A percentile compares a stretch with the other conserved stretches of the same genome.
These are phyloP conservation scores for Raddia distichophylla DNA, from an alignment of 176 grass and related monocot genomes.

Conservation along the genomic window DNA sequence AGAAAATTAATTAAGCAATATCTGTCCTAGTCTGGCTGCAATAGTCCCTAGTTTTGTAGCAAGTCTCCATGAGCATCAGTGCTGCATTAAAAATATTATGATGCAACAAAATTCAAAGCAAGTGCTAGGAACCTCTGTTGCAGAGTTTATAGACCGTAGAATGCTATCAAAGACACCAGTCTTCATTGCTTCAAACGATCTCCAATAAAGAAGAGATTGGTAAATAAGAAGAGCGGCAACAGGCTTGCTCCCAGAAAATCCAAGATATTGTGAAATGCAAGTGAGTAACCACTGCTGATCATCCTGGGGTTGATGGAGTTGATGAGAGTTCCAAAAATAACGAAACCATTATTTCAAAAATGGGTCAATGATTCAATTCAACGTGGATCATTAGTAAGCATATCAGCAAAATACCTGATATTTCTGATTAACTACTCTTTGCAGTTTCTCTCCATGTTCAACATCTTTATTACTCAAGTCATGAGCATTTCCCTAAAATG, in stretches of 20 bases:
- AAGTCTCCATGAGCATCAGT: slow-evolving; percentile 10
- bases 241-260: slow-evolving; percentile 66
- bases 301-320: slow-evolving; percentile 49
- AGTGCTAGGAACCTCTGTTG: slow-evolving; percentile 56
- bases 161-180: slow-evolving; percentile 62
- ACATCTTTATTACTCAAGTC: slow-evolving; percentile 57
- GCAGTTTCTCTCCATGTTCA: slow-evolving; percentile 73
- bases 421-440: slow-evolving; percentile 68
- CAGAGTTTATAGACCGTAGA: slow-evolving; percentile 67
- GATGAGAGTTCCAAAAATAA: slow-evolving; percentile 38
- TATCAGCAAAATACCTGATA: slow-evolving; percentile 61
- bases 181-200: slow-evolving; percentile 86
- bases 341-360: slow-evolving; percentile 27
- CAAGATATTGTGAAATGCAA: slow-evolving; percentile 68
- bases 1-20: neutral
- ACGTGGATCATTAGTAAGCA: slow-evolving; percentile 22
- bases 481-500: slow-evolving; percentile 46
- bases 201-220: slow-evolving; percentile 68
- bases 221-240: slow-evolving; percentile 77
- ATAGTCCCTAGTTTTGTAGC: slow-evolving; percentile 15
- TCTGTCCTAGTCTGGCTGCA: neutral
- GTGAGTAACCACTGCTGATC: slow-evolving; percentile 65
- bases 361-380: slow-evolving; percentile 24
- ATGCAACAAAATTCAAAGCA: slow-evolving; percentile 31
- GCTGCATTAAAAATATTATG: slow-evolving; percentile 23